Evolutionary conservation across 2,329 filamentous ascomycete species (phyloP).

Genomic region (Drechslerella dactyloides): DNA sequence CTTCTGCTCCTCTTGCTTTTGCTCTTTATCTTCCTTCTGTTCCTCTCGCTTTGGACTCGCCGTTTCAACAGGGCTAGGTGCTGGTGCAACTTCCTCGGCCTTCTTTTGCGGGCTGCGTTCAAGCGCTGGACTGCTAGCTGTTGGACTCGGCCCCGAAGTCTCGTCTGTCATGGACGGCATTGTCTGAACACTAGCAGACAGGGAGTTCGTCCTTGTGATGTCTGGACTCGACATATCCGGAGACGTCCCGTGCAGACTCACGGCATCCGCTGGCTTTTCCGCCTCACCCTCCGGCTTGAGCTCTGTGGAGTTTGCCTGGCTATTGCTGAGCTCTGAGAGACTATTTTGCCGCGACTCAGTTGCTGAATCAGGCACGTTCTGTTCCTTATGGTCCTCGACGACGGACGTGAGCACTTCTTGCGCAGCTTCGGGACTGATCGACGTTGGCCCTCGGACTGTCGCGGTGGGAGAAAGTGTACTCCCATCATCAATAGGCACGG

Average conservation of each 20-base stretch:
- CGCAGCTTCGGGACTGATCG: slow-evolving; percentile 63
- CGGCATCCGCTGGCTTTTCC: slow-evolving; percentile 13
- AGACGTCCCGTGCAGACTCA: slow-evolving; percentile 39
- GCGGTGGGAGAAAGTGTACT: slow-evolving; percentile 31
- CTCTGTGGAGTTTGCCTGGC: slow-evolving; percentile 35
- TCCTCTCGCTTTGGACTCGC: slow-evolving; percentile 16
- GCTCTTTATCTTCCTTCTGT: slow-evolving; percentile 18
- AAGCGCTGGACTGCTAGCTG: slow-evolving; percentile 36
- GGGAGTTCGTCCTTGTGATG: slow-evolving; percentile 46
- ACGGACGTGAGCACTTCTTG: slow-evolving; percentile 70
- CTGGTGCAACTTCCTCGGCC: slow-evolving; percentile 6
- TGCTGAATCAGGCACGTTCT: slow-evolving; percentile 9
- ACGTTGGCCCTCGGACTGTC: slow-evolving; percentile 25
- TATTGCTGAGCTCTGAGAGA: slow-evolving; percentile 28
- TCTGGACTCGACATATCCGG: slow-evolving; percentile 45
- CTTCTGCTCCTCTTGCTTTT: slow-evolving; percentile 3
- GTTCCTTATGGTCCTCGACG: slow-evolving; percentile 67
- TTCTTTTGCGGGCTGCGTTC: slow-evolving; percentile 23
- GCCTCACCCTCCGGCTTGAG: slow-evolving; percentile 30
- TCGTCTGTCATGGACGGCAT: slow-evolving; percentile 46
- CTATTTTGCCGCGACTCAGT: slow-evolving; percentile 40
- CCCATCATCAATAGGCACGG: slow-evolving; percentile 43
- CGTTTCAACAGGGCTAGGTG: slow-evolving; percentile 12
- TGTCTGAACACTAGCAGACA: slow-evolving; percentile 46
- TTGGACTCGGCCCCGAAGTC: slow-evolving; percentile 30